Evolutionary conservation across 2,329 filamentous ascomycete species (phyloP).

Genomic region (Davidsoniella eucalypti): DNA sequence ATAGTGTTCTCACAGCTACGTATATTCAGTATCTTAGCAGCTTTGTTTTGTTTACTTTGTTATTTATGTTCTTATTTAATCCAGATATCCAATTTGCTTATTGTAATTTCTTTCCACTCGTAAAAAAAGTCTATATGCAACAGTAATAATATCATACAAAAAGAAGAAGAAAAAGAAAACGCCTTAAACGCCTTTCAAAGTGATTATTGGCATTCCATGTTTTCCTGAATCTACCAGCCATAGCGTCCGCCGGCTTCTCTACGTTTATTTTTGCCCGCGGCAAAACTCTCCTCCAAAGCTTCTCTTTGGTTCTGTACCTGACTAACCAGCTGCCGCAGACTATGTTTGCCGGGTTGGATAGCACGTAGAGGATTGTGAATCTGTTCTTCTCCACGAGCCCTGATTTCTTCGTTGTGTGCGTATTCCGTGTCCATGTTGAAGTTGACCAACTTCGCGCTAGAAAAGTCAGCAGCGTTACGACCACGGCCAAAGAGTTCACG

Average conservation of each 20-base stretch:
- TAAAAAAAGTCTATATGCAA: too few species aligned
- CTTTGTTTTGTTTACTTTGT: slow-evolving; percentile 2
- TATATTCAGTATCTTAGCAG: too few species aligned
- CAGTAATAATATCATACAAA: too few species aligned
- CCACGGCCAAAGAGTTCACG: slow-evolving; percentile 73
- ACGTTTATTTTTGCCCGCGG: slow-evolving; percentile 60
- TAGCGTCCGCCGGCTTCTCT: slow-evolving; percentile 70
- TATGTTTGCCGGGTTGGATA: slow-evolving; percentile 69
- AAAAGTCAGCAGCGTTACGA: slow-evolving; percentile 24
- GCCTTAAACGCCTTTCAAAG: too few species aligned
- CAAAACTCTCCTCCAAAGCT: slow-evolving; percentile 83
- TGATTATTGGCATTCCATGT: too few species aligned
- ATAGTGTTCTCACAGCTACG: too few species aligned
- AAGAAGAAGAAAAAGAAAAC: too few species aligned
- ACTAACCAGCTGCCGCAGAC: slow-evolving; percentile 70
- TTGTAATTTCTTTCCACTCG: background rate
- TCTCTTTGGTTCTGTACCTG: slow-evolving; percentile 70
- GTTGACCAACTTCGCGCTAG: slow-evolving; percentile 54
- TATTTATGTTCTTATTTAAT: slow-evolving; percentile 11
- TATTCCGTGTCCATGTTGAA: slow-evolving; percentile 89
- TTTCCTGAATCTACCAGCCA: slow-evolving; percentile 43
- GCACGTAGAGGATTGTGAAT: slow-evolving; percentile 68
- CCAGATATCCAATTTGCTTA: slow-evolving; percentile 4
- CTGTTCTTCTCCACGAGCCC: slow-evolving; percentile 51
- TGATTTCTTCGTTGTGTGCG: slow-evolving; percentile 61